Evolutionary conservation across 768 basidiomycete genomes (phyloP).

Genomic region (Hypsizygus marmoreus): DNA sequence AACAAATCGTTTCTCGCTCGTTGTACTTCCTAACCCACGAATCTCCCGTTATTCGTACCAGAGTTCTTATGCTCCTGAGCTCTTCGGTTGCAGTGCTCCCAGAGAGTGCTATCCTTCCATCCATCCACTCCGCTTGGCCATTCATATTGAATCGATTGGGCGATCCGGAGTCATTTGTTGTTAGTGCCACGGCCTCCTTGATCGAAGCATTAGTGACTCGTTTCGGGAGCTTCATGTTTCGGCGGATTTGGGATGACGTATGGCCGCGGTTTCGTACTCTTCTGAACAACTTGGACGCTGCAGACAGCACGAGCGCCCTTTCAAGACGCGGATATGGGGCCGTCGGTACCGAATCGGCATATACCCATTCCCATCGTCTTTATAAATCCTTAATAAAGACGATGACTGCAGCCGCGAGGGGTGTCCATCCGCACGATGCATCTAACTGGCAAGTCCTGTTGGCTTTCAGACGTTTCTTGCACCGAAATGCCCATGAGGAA

Average conservation of each 20-base stretch:
- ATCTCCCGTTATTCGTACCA: slow-evolving; percentile 82
- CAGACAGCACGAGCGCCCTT: slow-evolving; percentile 69
- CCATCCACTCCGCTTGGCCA: slow-evolving; percentile 92
- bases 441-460: slow-evolving; percentile 83
- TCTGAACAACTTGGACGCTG: slow-evolving; percentile 58
- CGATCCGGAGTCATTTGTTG: slow-evolving; percentile 77
- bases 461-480: slow-evolving; percentile 76
- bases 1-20: slow-evolving; percentile 85
- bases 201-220: slow-evolving; percentile 71
- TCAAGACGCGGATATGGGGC: slow-evolving; percentile 50
- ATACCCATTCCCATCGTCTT: slow-evolving; percentile 79
- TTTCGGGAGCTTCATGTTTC: slow-evolving; percentile 84
- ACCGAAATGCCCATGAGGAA: slow-evolving; percentile 66
- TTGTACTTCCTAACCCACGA: slow-evolving; percentile 89
- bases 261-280: slow-evolving; percentile 83
- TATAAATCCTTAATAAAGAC: slow-evolving; percentile 77
- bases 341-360: slow-evolving; percentile 68
- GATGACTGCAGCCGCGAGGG: slow-evolving; percentile 63
- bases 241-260: slow-evolving; percentile 86
- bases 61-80: slow-evolving; percentile 74
- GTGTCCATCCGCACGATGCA: slow-evolving; percentile 70
- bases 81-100: slow-evolving; percentile 73
- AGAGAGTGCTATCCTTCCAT: slow-evolving; percentile 76
- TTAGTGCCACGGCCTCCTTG: slow-evolving; percentile 71
- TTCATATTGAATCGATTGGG: slow-evolving; percentile 82